phyloP scores from a whole-genome alignment of 495 filamentous ascomycete genomes.

The Tuber brumale region DNA sequence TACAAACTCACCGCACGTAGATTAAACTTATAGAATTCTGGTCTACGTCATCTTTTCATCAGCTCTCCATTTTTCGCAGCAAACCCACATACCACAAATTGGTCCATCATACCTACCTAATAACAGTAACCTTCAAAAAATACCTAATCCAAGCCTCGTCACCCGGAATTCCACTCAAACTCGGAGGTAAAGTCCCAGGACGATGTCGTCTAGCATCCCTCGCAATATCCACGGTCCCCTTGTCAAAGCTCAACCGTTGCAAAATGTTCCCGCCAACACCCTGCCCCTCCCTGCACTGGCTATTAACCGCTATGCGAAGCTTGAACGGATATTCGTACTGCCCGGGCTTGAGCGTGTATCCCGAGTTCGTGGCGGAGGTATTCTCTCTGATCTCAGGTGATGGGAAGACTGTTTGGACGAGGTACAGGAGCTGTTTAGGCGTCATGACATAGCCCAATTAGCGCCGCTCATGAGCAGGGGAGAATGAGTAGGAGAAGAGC shows the following conservation, averaged over 20 bases:
- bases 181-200: conserved; percentile 80
- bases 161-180: conserved; percentile 70
- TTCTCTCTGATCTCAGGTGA: conserved; percentile 50
- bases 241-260: conserved; percentile 38
- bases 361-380: conserved; percentile 44
- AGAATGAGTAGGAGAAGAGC: not conserved
- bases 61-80: not conserved
- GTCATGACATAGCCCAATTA: conserved; percentile 10
- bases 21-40: conserved; percentile 38
- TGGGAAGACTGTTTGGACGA: conserved; percentile 59
- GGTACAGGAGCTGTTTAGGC: conserved; percentile 57
- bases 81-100: not conserved
- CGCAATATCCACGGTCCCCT: conserved; percentile 43
- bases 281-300: conserved; percentile 53
- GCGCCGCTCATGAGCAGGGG: not conserved
- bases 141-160: conserved; percentile 80
- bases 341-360: conserved; percentile 65
- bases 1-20: conserved; percentile 28
- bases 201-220: conserved; percentile 59
- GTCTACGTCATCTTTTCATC: conserved; percentile 12
- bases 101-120: conserved; percentile 12
- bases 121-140: conserved; percentile 83
- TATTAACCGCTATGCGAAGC: conserved; percentile 94
- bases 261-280: conserved; percentile 20
- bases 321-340: conserved; percentile 81